These are phyloP conservation scores for Starmera pachycereana DNA, from an alignment of 805 yeast genomes.

Conservation along the genomic window DNA sequence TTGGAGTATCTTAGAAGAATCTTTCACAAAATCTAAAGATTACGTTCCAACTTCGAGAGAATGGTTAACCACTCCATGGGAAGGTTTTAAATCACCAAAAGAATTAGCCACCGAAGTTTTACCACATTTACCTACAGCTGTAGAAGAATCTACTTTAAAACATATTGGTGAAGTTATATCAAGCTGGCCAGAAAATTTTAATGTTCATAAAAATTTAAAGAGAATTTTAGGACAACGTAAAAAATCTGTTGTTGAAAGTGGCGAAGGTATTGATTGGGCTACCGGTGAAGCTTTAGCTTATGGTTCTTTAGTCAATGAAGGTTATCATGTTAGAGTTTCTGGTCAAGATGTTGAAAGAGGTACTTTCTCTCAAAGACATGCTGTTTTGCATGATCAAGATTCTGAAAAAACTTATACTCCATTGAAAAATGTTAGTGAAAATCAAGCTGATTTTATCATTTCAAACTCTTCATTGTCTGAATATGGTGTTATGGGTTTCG, in stretches of 20 bases:
- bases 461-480: constrained; percentile 95
- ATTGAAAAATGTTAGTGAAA: constrained; percentile 64
- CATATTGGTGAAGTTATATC: constrained; percentile 73
- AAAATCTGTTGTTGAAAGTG: constrained; percentile 66
- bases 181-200: constrained; percentile 78
- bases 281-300: constrained; percentile 99
- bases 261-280: constrained; percentile 97
- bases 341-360: constrained; percentile 99
- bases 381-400: constrained; percentile 93
- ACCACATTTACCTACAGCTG: constrained; percentile 94
- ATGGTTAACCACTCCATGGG: constrained; percentile 99
- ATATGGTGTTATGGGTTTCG: constrained; percentile 99
- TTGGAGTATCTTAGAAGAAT: constrained; percentile 88
- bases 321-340: constrained; percentile 91
- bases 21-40: constrained; percentile 80
- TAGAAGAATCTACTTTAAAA: constrained; percentile 59
- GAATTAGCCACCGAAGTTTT: constrained; percentile 92
- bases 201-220: constrained; percentile 90
- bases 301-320: constrained; percentile 87
- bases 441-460: constrained; percentile 80
- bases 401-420: constrained; percentile 81
- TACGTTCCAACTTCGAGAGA: constrained; percentile 87
- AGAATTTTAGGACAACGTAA: constrained; percentile 84
- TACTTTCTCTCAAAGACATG: constrained; percentile 98
- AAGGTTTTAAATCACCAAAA: constrained; percentile 94